Base-by-base conservation (phyloP, 1,284 basidiomycete genomes). In the Rugosomyces carneus region DNA sequence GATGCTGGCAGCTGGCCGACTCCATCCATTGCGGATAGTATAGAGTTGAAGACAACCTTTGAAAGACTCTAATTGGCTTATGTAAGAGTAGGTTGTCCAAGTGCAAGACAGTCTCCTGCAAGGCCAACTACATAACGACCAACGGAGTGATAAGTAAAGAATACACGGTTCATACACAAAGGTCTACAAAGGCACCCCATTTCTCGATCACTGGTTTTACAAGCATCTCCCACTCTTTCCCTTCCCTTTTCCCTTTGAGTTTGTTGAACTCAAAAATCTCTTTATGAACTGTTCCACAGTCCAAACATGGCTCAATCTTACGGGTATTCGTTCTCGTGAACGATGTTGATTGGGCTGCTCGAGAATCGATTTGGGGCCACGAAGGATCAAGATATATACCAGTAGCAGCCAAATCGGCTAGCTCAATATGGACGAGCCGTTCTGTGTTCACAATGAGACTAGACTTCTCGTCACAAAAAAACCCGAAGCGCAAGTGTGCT, bases 221-320 rank as follows among this genome's bases (percentile, higher is more conserved):
- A 24, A 90, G 69, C 13, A 63, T 50, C 43, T 89, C 82, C 80
- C 82, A 89, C 64, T 89, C 87, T 52, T 69, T 76, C 3, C 76
- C 78, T 51, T 75, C 70, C 53, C 77, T 73, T 24, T 48, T 59
- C 0, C 82, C 83, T 34, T 58, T 61, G 37, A 76, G 70, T 27
- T 78, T 73, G 27, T 64, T 63, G 54, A 89, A 86, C 21, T 81
- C 65, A 57, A 90, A 90, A 15, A 90, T 87, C 58, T 90, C 87
- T 58, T 76, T 78, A 60, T 90, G 87, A 16, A 73, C 55, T 7
- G 55, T 64, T 8, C 77, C 76, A 53, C 85, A 87, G 75, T 71
- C 70, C 18, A 49, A 26, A 53, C 69, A 71, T 10, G 58, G 56
- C 26, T 40, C 43, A 18, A 44, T 52, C 44, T 50, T 19, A 45